Evolutionary conservation across 2,329 filamentous ascomycete species (phyloP).

Genomic region (Neonectria punicea): DNA sequence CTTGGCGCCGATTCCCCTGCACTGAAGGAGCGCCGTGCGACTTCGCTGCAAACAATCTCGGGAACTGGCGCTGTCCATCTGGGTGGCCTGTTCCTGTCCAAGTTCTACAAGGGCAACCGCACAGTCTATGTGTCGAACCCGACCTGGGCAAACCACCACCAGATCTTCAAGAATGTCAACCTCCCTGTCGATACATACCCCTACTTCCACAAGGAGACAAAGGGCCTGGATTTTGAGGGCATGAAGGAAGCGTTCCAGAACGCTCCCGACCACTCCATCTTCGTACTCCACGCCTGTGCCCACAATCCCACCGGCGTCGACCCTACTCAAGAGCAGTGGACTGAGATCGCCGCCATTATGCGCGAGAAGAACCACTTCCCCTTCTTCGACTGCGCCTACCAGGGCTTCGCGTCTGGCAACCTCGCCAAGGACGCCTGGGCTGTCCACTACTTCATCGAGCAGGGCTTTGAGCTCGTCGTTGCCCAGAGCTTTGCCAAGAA

Average conservation of each 20-base stretch:
- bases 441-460: slow-evolving; percentile 92
- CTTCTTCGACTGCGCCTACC: slow-evolving; percentile 98
- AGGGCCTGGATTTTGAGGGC: slow-evolving; percentile 90
- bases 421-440: slow-evolving; percentile 87
- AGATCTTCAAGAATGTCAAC: slow-evolving; percentile 94
- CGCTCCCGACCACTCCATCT: slow-evolving; percentile 83
- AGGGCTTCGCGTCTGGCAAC: slow-evolving; percentile 95
- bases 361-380: slow-evolving; percentile 86
- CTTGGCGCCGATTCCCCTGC: slow-evolving; percentile 84
- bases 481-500: slow-evolving; percentile 98
- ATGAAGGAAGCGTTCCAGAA: slow-evolving; percentile 78
- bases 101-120: slow-evolving; percentile 83
- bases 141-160: slow-evolving; percentile 98
- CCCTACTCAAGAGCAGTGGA: slow-evolving; percentile 94
- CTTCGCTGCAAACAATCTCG: slow-evolving; percentile 93
- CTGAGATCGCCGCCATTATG: slow-evolving; percentile 83
- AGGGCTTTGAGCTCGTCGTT: slow-evolving; percentile 88
- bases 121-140: slow-evolving; percentile 92
- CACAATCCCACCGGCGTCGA: slow-evolving; percentile 99
- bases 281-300: slow-evolving; percentile 93
- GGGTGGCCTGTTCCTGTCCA: slow-evolving; percentile 91
- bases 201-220: slow-evolving; percentile 91
- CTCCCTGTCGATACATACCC: slow-evolving; percentile 85
- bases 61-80: slow-evolving; percentile 96
- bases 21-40: slow-evolving; percentile 81